Evolutionary conservation across 768 basidiomycete species (phyloP), one percentile per base, ranked within the genome.

Genomic region (Phylloporus arenicola): DNA sequence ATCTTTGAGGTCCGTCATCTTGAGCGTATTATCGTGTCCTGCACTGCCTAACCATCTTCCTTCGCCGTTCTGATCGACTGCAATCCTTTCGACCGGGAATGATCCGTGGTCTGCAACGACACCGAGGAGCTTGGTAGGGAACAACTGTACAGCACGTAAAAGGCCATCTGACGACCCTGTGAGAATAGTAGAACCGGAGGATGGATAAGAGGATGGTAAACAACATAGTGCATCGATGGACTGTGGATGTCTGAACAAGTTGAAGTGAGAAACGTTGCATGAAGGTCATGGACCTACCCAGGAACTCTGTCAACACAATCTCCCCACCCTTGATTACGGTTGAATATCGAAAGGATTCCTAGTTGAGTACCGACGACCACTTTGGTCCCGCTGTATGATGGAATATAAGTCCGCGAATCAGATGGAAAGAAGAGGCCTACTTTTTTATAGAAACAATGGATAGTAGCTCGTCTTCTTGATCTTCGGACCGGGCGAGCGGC

Each of bases 131-230:
- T 91, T 90, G 48, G 88, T 93, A 1, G 94, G 94, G 50, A 94
- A 75, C 31, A 96, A 73, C 61, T 93, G 81, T 3, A 94, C 85
- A 14, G 89, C 89, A 40, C 93, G 82, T 37, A 97, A 75, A 60
- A 91, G 77, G 0, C 94, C 94, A 64, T 97, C 93, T 6, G 92
- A 92, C 0, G 92, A 95, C 6, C 93, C 92, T 1, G 92, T 92
- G 2, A 93, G 77, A 51, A 96, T 78, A 2, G 85, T 81, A 14
- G 83, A 77, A 59, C 85, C 78, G 50, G 82, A 77, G 43, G 77
- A 76, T 1, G 81, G 76, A 49, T 87, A 74, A 17, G 74, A 75
- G 4, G 77, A 67, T 3, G 88, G 87, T 16, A 96, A 65, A 40
- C 80, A 68, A 59, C 89, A 91, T 30, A 96, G 75, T 6, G 93